These are phyloP conservation scores for Chenopodium berlandieri DNA, from an alignment of 148 eudicot genomes.

Conservation along the genomic window DNA sequence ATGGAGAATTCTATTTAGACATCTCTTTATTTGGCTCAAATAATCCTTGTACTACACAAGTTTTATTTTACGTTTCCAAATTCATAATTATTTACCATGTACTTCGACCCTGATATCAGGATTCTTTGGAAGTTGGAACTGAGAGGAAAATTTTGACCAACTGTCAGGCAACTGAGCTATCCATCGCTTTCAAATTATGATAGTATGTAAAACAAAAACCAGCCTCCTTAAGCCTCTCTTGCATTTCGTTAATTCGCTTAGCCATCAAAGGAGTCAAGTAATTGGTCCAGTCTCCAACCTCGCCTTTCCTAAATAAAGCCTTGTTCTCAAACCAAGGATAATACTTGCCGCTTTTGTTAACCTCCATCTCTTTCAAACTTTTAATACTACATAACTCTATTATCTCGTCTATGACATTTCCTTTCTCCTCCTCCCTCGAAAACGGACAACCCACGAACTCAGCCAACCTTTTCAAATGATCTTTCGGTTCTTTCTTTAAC, in stretches of 20 bases:
- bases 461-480: neutral
- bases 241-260: neutral
- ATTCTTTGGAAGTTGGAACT: too few relatives aligned
- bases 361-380: conserved; percentile 4
- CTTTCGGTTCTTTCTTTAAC: neutral
- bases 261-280: conserved; percentile 11
- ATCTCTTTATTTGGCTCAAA: too few relatives aligned
- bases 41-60: too few relatives aligned
- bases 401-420: neutral
- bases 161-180: too few relatives aligned
- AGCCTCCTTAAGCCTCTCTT: neutral
- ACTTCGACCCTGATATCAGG: too few relatives aligned
- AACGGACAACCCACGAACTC: conserved; percentile 1
- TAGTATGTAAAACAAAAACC: neutral
- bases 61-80: too few relatives aligned
- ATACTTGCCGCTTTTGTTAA: neutral
- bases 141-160: too few relatives aligned
- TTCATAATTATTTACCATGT: too few relatives aligned
- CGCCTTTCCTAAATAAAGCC: conserved; percentile 3
- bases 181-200: too few relatives aligned
- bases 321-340: neutral
- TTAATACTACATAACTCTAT: conserved; percentile 1
- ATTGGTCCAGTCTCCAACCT: conserved; percentile 1
- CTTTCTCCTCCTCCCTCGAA: neutral
- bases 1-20: too few relatives aligned